These are phyloP conservation scores for Poa pratensis DNA, from an alignment of 176 grass and related monocot species.

Conservation along the genomic window DNA sequence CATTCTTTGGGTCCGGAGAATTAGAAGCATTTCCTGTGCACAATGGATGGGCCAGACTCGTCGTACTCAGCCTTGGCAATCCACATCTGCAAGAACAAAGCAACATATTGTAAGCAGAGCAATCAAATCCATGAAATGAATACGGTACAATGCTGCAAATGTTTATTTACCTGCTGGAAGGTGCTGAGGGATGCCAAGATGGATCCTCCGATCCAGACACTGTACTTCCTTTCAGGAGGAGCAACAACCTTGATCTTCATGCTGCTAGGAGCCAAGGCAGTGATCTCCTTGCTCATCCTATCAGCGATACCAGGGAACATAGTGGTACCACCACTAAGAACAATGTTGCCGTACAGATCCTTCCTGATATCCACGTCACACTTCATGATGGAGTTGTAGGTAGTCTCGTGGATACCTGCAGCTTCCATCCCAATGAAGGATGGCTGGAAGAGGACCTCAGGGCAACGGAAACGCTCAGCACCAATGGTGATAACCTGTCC, in stretches of 20 bases:
- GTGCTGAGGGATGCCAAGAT: conserved; percentile 97
- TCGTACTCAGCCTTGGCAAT: conserved; percentile 96
- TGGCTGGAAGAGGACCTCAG: conserved; percentile 98
- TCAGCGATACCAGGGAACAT: conserved; percentile 96
- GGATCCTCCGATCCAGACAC: conserved; percentile 98
- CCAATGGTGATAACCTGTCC: conserved; percentile 96
- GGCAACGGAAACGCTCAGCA: conserved; percentile 89
- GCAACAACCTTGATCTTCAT: conserved; percentile 99
- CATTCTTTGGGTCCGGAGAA: conserved; percentile 44
- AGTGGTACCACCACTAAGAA: conserved; percentile 88
- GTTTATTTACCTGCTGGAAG: conserved; percentile 79
- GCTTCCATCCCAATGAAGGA: conserved; percentile 99
- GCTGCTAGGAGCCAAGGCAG: conserved; percentile 92
- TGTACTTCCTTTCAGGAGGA: conserved; percentile 91
- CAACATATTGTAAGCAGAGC: conserved; percentile 36
- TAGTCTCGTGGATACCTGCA: conserved; percentile 95
- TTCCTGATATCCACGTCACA: conserved; percentile 98
- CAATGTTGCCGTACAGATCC: conserved; percentile 94
- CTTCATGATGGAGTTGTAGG: conserved; percentile 99
- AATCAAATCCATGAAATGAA: conserved; percentile 17
- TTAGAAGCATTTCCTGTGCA: conserved; percentile 99
- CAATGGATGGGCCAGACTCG: conserved; percentile 88
- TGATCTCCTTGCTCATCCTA: conserved; percentile 97
- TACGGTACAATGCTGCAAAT: background rate
- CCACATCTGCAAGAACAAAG: conserved; percentile 80